Evolutionary conservation across 2,329 filamentous ascomycete species (phyloP).

Genomic region (Colletotrichum cordylinicola): DNA sequence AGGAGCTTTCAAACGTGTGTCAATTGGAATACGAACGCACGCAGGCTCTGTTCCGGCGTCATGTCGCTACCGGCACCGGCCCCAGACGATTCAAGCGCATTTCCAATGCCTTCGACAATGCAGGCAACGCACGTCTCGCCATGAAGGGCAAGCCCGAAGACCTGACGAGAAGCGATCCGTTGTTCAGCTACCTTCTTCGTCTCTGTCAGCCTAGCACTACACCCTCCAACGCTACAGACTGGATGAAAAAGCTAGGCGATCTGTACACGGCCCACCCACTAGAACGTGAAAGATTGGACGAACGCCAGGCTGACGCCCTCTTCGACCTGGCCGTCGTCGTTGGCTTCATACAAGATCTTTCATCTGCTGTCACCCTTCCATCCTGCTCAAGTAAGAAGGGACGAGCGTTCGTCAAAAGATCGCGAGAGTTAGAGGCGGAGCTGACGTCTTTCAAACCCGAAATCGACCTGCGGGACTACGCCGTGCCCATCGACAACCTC

Average conservation of each 20-base stretch:
- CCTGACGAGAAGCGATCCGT: constrained; percentile 40
- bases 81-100: constrained; percentile 47
- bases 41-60: constrained; percentile 44
- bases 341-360: constrained; percentile 45
- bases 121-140: constrained; percentile 38
- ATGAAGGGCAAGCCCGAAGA: constrained; percentile 47
- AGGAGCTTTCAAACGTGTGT: constrained; percentile 51
- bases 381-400: background rate
- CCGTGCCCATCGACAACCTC: constrained; percentile 47
- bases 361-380: constrained; percentile 25
- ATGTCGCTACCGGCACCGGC: constrained; percentile 39
- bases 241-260: background rate
- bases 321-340: constrained; percentile 41
- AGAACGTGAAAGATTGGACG: background rate
- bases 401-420: background rate
- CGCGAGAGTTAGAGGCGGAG: constrained; percentile 41
- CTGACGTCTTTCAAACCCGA: constrained; percentile 40
- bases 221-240: background rate
- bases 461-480: constrained; percentile 45
- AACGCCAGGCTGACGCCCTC: constrained; percentile 28
- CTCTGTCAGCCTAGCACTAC: constrained; percentile 45
- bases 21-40: constrained; percentile 47
- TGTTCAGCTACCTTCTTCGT: constrained; percentile 48
- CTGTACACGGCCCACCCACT: background rate
- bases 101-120: constrained; percentile 37